Evolutionary conservation across 306 rosid genomes (phyloP).

Genomic region (Calophaca sinica): DNA sequence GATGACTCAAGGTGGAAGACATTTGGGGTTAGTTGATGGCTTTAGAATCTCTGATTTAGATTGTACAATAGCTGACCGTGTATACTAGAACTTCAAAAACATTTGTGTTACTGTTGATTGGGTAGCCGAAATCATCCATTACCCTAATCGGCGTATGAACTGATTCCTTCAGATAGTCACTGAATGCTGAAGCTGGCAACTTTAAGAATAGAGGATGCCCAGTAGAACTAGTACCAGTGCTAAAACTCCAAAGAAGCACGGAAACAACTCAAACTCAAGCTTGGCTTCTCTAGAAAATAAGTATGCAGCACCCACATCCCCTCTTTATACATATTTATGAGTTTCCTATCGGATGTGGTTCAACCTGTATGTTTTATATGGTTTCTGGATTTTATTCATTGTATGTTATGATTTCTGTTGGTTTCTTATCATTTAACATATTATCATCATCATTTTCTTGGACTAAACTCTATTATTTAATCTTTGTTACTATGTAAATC

Average conservation of each 20-base stretch:
- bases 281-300: slow-evolving; percentile 22
- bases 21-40: too few relatives aligned
- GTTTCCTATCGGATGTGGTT: slow-evolving; percentile 8
- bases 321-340: neutral
- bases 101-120: too few relatives aligned
- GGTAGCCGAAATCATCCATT: too few relatives aligned
- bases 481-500: slow-evolving; percentile 4
- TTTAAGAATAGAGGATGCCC: slow-evolving; percentile 34
- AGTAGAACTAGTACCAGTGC: slow-evolving; percentile 25
- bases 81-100: too few relatives aligned
- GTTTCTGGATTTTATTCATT: slow-evolving; percentile 6
- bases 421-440: neutral
- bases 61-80: too few relatives aligned
- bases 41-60: too few relatives aligned
- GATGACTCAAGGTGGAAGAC: too few relatives aligned
- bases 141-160: too few relatives aligned
- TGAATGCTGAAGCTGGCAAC: slow-evolving; percentile 28
- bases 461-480: neutral
- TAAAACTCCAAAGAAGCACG: slow-evolving; percentile 48
- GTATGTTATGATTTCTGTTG: slow-evolving; percentile 2
- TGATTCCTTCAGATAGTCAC: neutral
- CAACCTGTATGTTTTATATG: neutral
- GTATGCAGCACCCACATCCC: slow-evolving; percentile 32
- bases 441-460: slow-evolving; percentile 7
- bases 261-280: slow-evolving; percentile 35